Percentiles rank a stretch among this genome's conserved stretches.
Evolutionary conservation across 2,329 filamentous ascomycete species (phyloP).

Genomic region (Lanzia echinophila): DNA sequence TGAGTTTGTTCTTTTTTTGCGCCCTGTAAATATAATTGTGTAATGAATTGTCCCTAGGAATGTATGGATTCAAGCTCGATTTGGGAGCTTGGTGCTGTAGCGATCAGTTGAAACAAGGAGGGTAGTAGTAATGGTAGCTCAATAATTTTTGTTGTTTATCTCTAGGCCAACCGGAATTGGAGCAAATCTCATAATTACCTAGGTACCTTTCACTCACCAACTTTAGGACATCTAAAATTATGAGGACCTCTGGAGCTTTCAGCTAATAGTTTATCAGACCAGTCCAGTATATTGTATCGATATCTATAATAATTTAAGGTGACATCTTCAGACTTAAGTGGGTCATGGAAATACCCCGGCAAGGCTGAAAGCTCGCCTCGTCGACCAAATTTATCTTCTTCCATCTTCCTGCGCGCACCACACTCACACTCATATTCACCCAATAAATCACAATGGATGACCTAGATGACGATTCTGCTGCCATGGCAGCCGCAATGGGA

Average conservation of each 20-base stretch:
- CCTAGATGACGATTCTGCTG: conserved; percentile 15
- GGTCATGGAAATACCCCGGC: neutral
- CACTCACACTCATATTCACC: neutral
- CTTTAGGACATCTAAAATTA: too few relatives aligned
- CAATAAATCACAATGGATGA: neutral
- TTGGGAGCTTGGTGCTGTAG: neutral
- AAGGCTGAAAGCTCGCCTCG: conserved; percentile 9
- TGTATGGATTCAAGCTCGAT: neutral
- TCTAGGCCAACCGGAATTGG: too few relatives aligned
- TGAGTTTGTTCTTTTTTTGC: neutral
- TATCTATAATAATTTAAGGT: too few relatives aligned
- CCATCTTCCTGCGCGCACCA: neutral
- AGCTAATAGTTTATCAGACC: too few relatives aligned
- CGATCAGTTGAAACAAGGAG: conserved; percentile 8
- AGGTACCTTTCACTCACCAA: too few relatives aligned
- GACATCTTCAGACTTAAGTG: too few relatives aligned
- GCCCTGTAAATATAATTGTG: neutral
- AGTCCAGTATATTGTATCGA: too few relatives aligned
- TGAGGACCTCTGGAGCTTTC: too few relatives aligned
- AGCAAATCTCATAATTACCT: too few relatives aligned
- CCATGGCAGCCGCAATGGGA: conserved; percentile 55
- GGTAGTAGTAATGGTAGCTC: neutral
- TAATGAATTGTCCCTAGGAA: neutral
- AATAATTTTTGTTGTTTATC: neutral
- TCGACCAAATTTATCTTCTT: neutral